Conservation (phyloP, 495 filamentous ascomycete genomes). For the Podospora fimiseda region DNA sequence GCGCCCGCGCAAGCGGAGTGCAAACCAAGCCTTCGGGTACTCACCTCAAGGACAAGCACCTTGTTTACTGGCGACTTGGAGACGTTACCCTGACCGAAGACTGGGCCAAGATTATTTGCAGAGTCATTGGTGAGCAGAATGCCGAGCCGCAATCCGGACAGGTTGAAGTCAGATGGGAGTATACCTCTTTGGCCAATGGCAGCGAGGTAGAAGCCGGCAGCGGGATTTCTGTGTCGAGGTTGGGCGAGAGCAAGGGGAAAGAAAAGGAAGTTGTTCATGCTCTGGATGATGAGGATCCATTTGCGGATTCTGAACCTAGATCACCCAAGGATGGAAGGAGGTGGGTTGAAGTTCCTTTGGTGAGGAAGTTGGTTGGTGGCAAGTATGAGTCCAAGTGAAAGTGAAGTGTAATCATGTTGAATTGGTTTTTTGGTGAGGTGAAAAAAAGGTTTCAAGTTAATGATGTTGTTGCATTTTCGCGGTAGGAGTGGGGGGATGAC, state of each 20-base stretch:
- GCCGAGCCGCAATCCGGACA: conserved; percentile 66
- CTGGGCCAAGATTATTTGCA: conserved; percentile 66
- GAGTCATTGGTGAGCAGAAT: conserved; percentile 68
- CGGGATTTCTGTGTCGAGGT: conserved; percentile 54
- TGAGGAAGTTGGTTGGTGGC: conserved; percentile 69
- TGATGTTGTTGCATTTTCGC: too few species aligned
- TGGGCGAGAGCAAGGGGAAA: conserved; percentile 31
- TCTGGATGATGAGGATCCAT: conserved; percentile 35
- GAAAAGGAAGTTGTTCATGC: conserved; percentile 37
- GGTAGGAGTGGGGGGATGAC: too few species aligned
- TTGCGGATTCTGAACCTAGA: conserved; percentile 36
- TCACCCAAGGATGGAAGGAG: conserved; percentile 36
- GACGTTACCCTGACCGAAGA: conserved; percentile 62
- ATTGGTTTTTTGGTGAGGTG: conserved; percentile 1
- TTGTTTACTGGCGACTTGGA: conserved; percentile 83
- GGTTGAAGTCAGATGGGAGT: conserved; percentile 78
- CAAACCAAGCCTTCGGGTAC: conserved; percentile 70
- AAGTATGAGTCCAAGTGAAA: conserved; percentile 59
- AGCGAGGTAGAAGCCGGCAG: conserved; percentile 49
- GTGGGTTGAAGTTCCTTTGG: conserved; percentile 69
- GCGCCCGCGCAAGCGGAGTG: conserved; percentile 53
- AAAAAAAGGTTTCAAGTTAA: background rate
- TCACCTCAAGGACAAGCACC: conserved; percentile 80
- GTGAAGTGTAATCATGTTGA: background rate
- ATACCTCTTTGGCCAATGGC: conserved; percentile 38